Percentiles rank a stretch among this genome's conserved stretches.
phyloP scores from a whole-genome alignment of 2,329 filamentous ascomycete genomes.

The Alternaria ethzedia region DNA sequence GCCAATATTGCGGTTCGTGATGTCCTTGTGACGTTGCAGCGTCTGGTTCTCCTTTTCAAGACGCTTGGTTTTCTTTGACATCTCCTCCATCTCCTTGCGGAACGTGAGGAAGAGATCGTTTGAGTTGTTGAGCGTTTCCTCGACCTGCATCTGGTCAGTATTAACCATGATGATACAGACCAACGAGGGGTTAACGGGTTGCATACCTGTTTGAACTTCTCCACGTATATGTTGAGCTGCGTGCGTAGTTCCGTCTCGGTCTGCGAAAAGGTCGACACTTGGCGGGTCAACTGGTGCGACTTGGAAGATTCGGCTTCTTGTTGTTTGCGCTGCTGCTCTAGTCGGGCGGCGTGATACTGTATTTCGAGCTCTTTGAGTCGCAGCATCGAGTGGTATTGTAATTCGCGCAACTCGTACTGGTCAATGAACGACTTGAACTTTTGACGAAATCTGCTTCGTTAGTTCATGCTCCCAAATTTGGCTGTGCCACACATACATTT shows the following conservation, averaged over 20 bases:
- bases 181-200: slow-evolving; percentile 20
- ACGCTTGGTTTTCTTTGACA: slow-evolving; percentile 98
- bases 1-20: slow-evolving; percentile 91
- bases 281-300: slow-evolving; percentile 83
- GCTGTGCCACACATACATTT: slow-evolving; percentile 67
- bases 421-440: slow-evolving; percentile 96
- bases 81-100: slow-evolving; percentile 98
- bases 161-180: slow-evolving; percentile 47
- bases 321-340: slow-evolving; percentile 87
- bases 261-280: slow-evolving; percentile 94
- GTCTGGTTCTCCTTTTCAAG: slow-evolving; percentile 95
- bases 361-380: slow-evolving; percentile 96
- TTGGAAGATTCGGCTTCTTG: slow-evolving; percentile 82
- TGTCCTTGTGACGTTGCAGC: slow-evolving; percentile 89
- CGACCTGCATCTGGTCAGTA: slow-evolving; percentile 74
- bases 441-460: slow-evolving; percentile 60
- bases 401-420: slow-evolving; percentile 92
- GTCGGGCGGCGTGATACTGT: slow-evolving; percentile 85
- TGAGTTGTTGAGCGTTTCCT: slow-evolving; percentile 97
- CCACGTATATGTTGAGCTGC: slow-evolving; percentile 97
- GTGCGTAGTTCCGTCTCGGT: slow-evolving; percentile 92
- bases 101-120: slow-evolving; percentile 98
- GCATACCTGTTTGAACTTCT: slow-evolving; percentile 98
- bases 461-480: slow-evolving; percentile 3
- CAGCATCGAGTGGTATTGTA: slow-evolving; percentile 91